phyloP scores from a whole-genome alignment of 2,329 filamentous ascomycete genomes.

The Botrytis tulipae region DNA sequence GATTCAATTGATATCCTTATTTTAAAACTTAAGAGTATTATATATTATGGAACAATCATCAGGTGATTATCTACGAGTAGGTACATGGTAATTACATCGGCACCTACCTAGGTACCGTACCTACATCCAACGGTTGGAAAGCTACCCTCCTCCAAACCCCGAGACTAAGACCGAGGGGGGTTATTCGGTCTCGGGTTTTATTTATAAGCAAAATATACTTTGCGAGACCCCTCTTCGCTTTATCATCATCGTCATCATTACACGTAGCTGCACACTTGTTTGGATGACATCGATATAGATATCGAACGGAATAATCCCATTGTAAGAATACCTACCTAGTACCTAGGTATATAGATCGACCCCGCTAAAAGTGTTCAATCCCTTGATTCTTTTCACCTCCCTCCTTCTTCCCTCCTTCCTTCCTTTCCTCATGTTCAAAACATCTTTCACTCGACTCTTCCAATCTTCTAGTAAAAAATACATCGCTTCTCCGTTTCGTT shows the following conservation, averaged over 20 bases:
- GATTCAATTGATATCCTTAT: too few relatives aligned
- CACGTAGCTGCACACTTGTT: neutral
- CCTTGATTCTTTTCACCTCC: conserved; percentile 14
- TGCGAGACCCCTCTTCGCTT: neutral
- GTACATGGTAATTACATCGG: too few relatives aligned
- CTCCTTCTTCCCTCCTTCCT: neutral
- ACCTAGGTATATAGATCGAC: neutral
- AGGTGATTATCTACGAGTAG: too few relatives aligned
- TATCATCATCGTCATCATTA: neutral
- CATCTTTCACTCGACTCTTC: conserved; percentile 30
- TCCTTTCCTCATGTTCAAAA: conserved; percentile 31
- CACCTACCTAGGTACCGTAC: neutral
- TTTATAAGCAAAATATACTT: neutral
- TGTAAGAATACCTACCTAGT: neutral
- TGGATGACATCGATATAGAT: neutral
- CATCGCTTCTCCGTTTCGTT: conserved; percentile 10
- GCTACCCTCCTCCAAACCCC: neutral
- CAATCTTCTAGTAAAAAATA: conserved; percentile 31
- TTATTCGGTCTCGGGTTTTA: neutral
- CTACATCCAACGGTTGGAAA: neutral
- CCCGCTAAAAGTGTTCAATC: neutral
- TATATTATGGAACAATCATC: neutral
- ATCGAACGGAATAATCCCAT: neutral
- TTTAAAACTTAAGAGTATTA: too few relatives aligned
- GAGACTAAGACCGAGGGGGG: neutral